phyloP scores from a whole-genome alignment of 2,329 filamentous ascomycete species.

The Elsinoe necatrix region DNA sequence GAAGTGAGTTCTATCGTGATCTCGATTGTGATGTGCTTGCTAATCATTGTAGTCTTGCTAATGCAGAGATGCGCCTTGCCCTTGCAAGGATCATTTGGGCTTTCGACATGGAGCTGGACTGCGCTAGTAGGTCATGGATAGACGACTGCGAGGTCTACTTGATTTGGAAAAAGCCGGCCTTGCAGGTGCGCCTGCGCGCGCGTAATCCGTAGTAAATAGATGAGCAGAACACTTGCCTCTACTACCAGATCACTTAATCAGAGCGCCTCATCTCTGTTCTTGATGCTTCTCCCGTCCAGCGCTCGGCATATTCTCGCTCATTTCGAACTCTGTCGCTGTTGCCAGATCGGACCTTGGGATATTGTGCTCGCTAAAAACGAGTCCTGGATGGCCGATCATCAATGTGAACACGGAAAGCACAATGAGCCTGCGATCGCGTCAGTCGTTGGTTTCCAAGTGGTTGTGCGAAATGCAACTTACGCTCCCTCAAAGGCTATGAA shows the following conservation, averaged over 20 bases:
- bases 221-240: too few relatives aligned
- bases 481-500: slow-evolving; percentile 21
- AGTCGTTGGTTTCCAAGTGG: neutral
- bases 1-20: neutral
- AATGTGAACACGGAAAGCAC: neutral
- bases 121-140: neutral
- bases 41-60: neutral
- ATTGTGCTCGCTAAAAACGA: neutral
- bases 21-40: neutral
- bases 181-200: neutral
- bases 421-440: neutral
- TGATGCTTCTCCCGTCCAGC: too few relatives aligned
- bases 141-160: neutral
- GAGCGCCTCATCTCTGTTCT: too few relatives aligned
- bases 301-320: too few relatives aligned
- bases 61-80: neutral
- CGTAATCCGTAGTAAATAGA: too few relatives aligned
- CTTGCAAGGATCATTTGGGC: neutral
- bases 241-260: too few relatives aligned
- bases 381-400: slow-evolving; percentile 1
- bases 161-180: neutral
- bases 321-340: too few relatives aligned
- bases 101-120: neutral
- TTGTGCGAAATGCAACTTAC: slow-evolving; percentile 8
- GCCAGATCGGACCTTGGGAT: too few relatives aligned